Base-by-base conservation (phyloP, 2,329 filamentous ascomycete genomes). In the Diaporthe humulicola region DNA sequence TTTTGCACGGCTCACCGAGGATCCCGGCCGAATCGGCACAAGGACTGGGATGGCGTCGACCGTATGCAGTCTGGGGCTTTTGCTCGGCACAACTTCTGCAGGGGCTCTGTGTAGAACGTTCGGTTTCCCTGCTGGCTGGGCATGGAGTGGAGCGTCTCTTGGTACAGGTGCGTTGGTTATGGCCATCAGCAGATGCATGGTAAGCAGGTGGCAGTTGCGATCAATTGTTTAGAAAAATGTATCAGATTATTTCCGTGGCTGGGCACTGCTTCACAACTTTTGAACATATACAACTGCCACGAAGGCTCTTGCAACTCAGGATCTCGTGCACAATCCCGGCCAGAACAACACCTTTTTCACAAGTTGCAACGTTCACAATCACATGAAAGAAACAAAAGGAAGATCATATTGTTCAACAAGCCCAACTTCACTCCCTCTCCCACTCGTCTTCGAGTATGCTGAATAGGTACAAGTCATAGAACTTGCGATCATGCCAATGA, bases 11-110 rank as follows among this genome's bases (percentile, higher is more conserved):
- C 72, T 86, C 0, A 81, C 83, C 0, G 48, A 58, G 2, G 79
- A 86, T 36, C 74, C 80, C 12, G 74, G 74, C 2, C 78, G 80
- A 4, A 80, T 86, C 8, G 85, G 85, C 0, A 85, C 85, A 0
- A 79, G 85, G 3, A 82, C 86, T 52, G 85, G 86, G 0, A 86
- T 86, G 84, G 81, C 79, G 0, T 85, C 85, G 42, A 77, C 82
- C 12, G 58, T 79, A 2, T 79, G 82, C 72, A 82, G 81, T 0
- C 54, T 84, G 0, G 83, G 80, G 0, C 30, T 81, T 0, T 40
- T 84, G 0, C 78, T 84, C 2, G 83, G 83, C 0, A 78, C 82
- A 0, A 82, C 83, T 0, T 78, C 82, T 0, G 80, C 80, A 1
- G 82, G 82, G 1, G 83, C 77, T 0, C 61, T 84, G 28, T 45